Percentiles rank a stretch among this genome's conserved stretches.
phyloP scores from a whole-genome alignment of 2,329 filamentous ascomycete species.

The Arthrinium puccinioides region DNA sequence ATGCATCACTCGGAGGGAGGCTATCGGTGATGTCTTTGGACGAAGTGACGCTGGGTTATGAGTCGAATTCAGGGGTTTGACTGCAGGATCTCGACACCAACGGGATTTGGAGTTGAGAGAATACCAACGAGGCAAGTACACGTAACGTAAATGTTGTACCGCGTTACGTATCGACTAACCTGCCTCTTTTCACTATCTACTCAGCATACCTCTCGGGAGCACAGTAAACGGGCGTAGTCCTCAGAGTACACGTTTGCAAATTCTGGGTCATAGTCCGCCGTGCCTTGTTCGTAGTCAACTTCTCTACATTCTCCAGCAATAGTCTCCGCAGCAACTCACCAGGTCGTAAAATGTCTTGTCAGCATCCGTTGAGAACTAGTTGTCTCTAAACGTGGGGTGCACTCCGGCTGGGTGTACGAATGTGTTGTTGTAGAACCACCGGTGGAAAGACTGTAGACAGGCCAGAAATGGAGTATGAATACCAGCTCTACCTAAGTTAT shows the following conservation, averaged over 20 bases:
- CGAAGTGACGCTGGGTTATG: no score
- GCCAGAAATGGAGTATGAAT: not conserved
- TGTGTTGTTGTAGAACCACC: slow-evolving; percentile 50
- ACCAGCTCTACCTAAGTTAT: not conserved
- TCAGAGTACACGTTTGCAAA: slow-evolving; percentile 51
- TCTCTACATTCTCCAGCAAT: not conserved
- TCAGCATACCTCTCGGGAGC: no score
- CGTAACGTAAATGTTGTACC: no score
- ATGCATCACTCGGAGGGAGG: no score
- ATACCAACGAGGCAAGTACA: no score
- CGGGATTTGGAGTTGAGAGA: no score
- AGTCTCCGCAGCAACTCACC: slow-evolving; percentile 4
- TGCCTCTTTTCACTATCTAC: no score
- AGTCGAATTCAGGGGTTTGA: no score
- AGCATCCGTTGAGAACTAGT: slow-evolving; percentile 47
- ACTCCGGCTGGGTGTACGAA: slow-evolving; percentile 45
- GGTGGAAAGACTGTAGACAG: slow-evolving; percentile 35
- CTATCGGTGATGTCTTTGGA: no score
- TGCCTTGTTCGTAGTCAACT: not conserved
- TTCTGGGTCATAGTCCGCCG: slow-evolving; percentile 24
- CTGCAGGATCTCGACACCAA: no score
- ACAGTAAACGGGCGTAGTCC: slow-evolving; percentile 28
- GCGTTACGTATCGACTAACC: no score
- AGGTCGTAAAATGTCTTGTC: slow-evolving; percentile 41
- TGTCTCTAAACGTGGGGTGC: slow-evolving; percentile 44